These are phyloP conservation scores for Echium plantagineum DNA, from an alignment of 257 asterid genomes.

Conservation along the genomic window DNA sequence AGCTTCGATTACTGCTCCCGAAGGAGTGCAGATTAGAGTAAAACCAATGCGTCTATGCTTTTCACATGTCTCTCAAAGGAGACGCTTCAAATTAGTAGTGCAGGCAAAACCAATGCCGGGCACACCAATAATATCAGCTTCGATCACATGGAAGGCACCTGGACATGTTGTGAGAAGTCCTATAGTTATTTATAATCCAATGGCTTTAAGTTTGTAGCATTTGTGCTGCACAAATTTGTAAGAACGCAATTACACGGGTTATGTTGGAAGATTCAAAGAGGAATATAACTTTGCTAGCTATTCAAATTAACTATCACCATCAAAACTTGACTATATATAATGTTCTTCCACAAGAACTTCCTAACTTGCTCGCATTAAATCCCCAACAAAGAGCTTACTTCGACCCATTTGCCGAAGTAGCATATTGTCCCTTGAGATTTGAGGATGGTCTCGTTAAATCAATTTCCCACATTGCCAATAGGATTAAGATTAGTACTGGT, in stretches of 20 bases:
- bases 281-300: no score
- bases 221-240: not conserved
- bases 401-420: no score
- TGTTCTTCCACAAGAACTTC: no score
- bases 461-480: no score
- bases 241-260: not conserved
- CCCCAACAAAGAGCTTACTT: no score
- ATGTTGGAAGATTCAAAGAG: no score
- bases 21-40: slow-evolving; percentile 56
- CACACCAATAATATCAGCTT: slow-evolving; percentile 42
- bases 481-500: no score
- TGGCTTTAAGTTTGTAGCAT: slow-evolving; percentile 18
- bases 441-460: no score
- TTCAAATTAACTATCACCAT: no score
- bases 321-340: no score
- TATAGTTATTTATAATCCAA: slow-evolving; percentile 41
- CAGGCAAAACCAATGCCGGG: slow-evolving; percentile 40
- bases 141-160: slow-evolving; percentile 55
- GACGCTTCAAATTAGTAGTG: slow-evolving; percentile 69
- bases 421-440: no score
- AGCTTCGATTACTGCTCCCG: slow-evolving; percentile 58
- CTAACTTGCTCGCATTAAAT: no score
- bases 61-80: slow-evolving; percentile 29
- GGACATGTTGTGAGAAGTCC: slow-evolving; percentile 51
- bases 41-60: slow-evolving; percentile 45